A percentile compares a stretch with the other conserved stretches of the same genome.
Evolutionary conservation across 768 basidiomycete species (phyloP).

Genomic region (Phallus indusiatus): DNA sequence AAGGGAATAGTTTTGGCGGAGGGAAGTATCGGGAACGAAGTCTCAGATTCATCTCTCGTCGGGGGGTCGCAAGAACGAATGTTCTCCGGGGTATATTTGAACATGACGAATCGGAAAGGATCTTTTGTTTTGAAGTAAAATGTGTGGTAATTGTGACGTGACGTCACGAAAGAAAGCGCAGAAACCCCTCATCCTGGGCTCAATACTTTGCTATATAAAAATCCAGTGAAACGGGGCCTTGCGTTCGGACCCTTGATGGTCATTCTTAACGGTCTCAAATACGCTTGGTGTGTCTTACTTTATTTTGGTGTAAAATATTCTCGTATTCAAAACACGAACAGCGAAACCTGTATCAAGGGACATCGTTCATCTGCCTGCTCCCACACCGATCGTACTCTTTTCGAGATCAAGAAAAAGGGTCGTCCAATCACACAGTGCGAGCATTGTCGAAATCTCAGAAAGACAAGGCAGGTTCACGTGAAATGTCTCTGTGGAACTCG

Average conservation of each 20-base stretch:
- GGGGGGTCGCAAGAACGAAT: no score
- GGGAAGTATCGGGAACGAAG: no score
- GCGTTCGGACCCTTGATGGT: conserved; percentile 25
- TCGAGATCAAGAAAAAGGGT: conserved; percentile 66
- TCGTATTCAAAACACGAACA: conserved; percentile 21
- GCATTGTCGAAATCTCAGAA: conserved; percentile 29
- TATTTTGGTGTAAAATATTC: conserved; percentile 9
- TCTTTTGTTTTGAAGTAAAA: no score
- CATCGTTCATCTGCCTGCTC: conserved; percentile 85
- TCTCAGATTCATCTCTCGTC: no score
- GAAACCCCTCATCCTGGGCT: background rate
- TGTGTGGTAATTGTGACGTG: background rate
- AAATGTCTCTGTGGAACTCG: conserved; percentile 28
- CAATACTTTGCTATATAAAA: no score
- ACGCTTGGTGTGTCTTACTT: conserved; percentile 58
- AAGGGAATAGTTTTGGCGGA: no score
- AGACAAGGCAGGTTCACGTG: conserved; percentile 33
- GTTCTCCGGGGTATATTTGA: no score
- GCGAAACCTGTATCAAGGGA: conserved; percentile 91
- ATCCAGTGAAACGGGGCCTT: background rate
- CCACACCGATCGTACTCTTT: conserved; percentile 81
- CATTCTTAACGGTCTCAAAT: conserved; percentile 68
- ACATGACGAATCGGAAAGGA: no score
- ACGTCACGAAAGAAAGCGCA: background rate
- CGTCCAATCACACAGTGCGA: conserved; percentile 47